Evolutionary conservation across 345 rosid genomes (phyloP), one percentile per base, ranked within the genome.

Genomic region (Hypericum androsaemum): DNA sequence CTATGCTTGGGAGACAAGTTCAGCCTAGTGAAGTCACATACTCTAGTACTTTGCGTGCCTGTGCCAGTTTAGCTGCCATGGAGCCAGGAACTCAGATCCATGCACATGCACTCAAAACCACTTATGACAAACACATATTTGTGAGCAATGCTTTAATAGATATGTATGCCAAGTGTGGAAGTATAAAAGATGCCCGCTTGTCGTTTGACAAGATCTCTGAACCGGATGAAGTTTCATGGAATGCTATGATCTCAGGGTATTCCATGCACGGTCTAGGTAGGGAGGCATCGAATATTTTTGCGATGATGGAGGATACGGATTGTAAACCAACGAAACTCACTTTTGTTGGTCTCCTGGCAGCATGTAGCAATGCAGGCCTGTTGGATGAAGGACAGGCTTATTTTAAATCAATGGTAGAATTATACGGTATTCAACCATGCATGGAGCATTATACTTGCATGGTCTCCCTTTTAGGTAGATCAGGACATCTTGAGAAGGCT

Each of bases 121-220:
- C 35, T 5, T 75, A 81, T 63, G 80, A 75, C 44, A 64, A 74
- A 50, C 54, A 69, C 42, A 49, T 53, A 12, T 82, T 79, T 44
- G 97, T 83, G 7, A 70, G 67, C 39, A 92, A 88, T 77, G 79
- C 90, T 43, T 65, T 92, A 74, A 75, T 88, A 56, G 90, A 88
- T 64, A 92, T 88, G 97, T 88, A 92, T 65, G 88, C 98, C 22
- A 88, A 92, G 74, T 88, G 95, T 45, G 95, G 98, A 49, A 73
- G 68, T 44, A 78, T 88, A 61, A 63, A 67, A 52, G 74, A 72
- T 44, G 86, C 94, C 13, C 75, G 72, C 6, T 61, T 72, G 48
- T 78, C 72, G 43, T 88, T 92, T 74, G 72, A 75, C 37, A 64
- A 35, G 70, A 64, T 88, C 68, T 60, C 41, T 17, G 60, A 64